Percentiles rank a stretch among this genome's conserved stretches.
Evolutionary conservation across 1,284 basidiomycete species (phyloP).

Genomic region (Coniferiporia sulphurascens): DNA sequence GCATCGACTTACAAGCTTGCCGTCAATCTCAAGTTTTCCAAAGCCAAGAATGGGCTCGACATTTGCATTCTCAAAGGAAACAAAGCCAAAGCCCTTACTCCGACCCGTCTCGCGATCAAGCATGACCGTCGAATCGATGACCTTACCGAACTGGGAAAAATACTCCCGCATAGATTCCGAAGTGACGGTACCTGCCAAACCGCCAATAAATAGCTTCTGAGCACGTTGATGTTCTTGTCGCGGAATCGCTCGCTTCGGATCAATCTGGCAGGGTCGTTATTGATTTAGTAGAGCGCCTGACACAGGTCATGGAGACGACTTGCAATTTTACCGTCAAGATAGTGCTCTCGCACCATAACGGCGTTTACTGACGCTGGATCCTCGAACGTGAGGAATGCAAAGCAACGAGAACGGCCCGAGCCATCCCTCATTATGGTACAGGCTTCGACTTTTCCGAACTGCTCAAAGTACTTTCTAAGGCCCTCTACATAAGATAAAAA

Average conservation of each 20-base stretch:
- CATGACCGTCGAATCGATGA: conserved; percentile 98
- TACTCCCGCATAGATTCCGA: conserved; percentile 90
- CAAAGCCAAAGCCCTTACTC: conserved; percentile 97
- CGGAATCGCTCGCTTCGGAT: conserved; percentile 98
- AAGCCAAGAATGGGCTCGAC: conserved; percentile 83
- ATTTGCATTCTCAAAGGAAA: conserved; percentile 89
- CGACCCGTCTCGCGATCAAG: conserved; percentile 94
- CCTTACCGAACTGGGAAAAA: conserved; percentile 87
- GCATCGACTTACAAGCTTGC: conserved; percentile 67
- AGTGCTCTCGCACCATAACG: conserved; percentile 86
- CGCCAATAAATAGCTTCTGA: conserved; percentile 94
- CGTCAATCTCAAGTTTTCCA: conserved; percentile 84
- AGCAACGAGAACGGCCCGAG: conserved; percentile 85
- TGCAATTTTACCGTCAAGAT: conserved; percentile 91
- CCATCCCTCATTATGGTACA: conserved; percentile 96
- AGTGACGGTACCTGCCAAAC: conserved; percentile 87
- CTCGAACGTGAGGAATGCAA: conserved; percentile 91
- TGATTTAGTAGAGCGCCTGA: conserved; percentile 4
- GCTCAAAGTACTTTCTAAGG: conserved; percentile 79
- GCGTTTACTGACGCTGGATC: conserved; percentile 84
- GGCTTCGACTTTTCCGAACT: conserved; percentile 88
- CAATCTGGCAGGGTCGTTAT: conserved; percentile 62
- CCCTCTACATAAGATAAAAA: conserved; percentile 51
- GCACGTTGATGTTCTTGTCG: conserved; percentile 90
- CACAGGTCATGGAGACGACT: conserved; percentile 29